Base-by-base conservation (phyloP, 73 alveolate species). In the Breviolum minutum region DNA sequence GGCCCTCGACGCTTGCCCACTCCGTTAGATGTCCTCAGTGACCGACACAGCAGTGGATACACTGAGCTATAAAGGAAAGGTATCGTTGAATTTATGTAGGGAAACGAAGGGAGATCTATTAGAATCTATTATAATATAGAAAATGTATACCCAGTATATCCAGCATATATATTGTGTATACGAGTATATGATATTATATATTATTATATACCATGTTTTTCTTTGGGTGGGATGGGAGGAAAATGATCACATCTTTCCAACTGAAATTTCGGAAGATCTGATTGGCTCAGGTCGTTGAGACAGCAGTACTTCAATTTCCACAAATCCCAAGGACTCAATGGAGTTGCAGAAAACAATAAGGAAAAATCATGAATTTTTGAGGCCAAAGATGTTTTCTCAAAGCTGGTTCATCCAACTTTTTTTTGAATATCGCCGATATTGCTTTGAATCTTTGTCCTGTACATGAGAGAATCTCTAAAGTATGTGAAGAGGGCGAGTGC, bases 241-340 rank as follows among this genome's bases (percentile, higher is more conserved):
- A 40, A 3, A 40, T 40, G 54, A 40, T 40, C 54, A 40, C 0
- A 40, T 40, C 54, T 40, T 40, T 40, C 54, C 54, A n/a, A n/a
- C n/a, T n/a, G n/a, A 68, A 68, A 40, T 40, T 3, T 40, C 5
- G 54, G 54, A 40, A 40, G 54, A 2, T 14, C 77, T 68, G 24
- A 17, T 77, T 24, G 63, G 91, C 74, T 73, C 11, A 92, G 97
- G 97, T 92, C 97, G 32, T 79, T 92, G 27, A 61, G 97, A 61
- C 97, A 92, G 97, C 97, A 92, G 77, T 92, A 92, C 89, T 74
- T 69, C 89, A 71, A 79, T 64, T 92, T 79, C 64, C 63, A 63
- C 63, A 80, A 92, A 29, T 87, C 88, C 71, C 87, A 79, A 79
- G 87, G 87, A 79, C 81, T 1, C n/a, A n/a, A 48, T 20, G 54